phyloP scores from a whole-genome alignment of 2,329 filamentous ascomycete species.

The Lecanoromycetidae sp. region DNA sequence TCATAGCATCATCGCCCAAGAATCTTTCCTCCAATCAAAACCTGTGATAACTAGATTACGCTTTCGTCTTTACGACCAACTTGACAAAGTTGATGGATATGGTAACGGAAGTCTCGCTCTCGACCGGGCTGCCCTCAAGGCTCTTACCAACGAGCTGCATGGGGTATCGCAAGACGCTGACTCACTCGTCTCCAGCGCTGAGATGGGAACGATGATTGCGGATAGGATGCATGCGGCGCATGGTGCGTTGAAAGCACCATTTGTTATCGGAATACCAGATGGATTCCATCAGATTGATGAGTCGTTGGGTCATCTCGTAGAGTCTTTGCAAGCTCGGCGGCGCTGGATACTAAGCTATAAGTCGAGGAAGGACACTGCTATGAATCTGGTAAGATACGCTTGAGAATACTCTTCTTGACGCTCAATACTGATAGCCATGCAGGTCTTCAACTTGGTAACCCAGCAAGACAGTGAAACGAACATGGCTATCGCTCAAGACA shows the following conservation, averaged over 20 bases:
- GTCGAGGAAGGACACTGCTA: constrained; percentile 18
- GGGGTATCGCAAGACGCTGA: not conserved
- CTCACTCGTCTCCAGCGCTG: not conserved
- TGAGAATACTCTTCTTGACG: too few relatives aligned
- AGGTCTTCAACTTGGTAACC: constrained; percentile 27
- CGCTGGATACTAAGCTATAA: constrained; percentile 20
- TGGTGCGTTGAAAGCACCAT: not conserved
- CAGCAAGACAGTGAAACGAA: constrained; percentile 19
- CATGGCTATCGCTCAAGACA: constrained; percentile 17
- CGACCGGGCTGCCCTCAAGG: not conserved
- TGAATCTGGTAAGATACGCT: constrained; percentile 19
- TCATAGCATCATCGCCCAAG: not conserved
- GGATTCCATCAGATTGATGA: not conserved
- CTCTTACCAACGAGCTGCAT: not conserved
- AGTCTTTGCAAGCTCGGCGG: not conserved
- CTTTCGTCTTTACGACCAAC: not conserved
- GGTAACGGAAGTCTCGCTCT: not conserved
- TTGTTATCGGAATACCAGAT: not conserved
- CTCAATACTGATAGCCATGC: too few relatives aligned
- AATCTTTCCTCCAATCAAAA: not conserved
- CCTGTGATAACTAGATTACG: not conserved
- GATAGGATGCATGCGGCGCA: not conserved
- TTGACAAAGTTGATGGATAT: not conserved
- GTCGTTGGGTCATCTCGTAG: not conserved
- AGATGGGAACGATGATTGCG: not conserved